These are phyloP conservation scores for Cyclocybe cylindracea DNA, from an alignment of 768 basidiomycete species.

Conservation along the genomic window DNA sequence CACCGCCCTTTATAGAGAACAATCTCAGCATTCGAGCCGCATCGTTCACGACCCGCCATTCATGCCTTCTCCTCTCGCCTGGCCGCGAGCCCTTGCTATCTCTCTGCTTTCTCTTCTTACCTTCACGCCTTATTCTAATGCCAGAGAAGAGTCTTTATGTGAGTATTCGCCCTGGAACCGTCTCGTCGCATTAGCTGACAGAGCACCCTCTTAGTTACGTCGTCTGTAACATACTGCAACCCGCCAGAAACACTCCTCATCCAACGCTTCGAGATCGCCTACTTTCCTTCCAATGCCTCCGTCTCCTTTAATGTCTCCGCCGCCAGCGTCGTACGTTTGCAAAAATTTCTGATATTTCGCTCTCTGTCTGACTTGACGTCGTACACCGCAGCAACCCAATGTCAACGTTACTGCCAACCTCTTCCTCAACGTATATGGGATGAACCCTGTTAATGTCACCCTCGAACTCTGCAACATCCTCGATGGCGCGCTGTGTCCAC, in stretches of 20 bases:
- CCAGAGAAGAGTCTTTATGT: conserved; percentile 64
- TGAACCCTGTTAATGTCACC: conserved; percentile 80
- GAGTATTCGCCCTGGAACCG: conserved; percentile 28
- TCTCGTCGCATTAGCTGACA: conserved; percentile 15
- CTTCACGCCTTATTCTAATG: conserved; percentile 37
- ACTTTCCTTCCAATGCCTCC: conserved; percentile 69
- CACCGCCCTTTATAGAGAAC: conserved; percentile 8
- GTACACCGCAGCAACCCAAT: conserved; percentile 55
- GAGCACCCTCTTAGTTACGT: conserved; percentile 57
- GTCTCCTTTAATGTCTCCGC: conserved; percentile 85
- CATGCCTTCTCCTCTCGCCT: conserved; percentile 73
- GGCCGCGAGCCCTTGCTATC: conserved; percentile 63
- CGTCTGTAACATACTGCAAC: conserved; percentile 85
- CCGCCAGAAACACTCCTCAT: conserved; percentile 80
- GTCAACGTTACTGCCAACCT: conserved; percentile 83
- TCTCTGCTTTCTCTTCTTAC: conserved; percentile 34
- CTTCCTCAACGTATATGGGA: conserved; percentile 86
- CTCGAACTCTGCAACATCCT: conserved; percentile 83
- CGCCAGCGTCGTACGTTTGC: conserved; percentile 73
- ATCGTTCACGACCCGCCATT: conserved; percentile 16
- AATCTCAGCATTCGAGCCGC: conserved; percentile 9
- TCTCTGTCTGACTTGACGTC: conserved; percentile 12
- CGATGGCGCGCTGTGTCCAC: conserved; percentile 79
- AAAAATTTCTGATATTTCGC: conserved; percentile 3
- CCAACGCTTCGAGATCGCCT: conserved; percentile 74